Conservation (phyloP, 768 basidiomycete genomes). For the Lactarius quietus region DNA sequence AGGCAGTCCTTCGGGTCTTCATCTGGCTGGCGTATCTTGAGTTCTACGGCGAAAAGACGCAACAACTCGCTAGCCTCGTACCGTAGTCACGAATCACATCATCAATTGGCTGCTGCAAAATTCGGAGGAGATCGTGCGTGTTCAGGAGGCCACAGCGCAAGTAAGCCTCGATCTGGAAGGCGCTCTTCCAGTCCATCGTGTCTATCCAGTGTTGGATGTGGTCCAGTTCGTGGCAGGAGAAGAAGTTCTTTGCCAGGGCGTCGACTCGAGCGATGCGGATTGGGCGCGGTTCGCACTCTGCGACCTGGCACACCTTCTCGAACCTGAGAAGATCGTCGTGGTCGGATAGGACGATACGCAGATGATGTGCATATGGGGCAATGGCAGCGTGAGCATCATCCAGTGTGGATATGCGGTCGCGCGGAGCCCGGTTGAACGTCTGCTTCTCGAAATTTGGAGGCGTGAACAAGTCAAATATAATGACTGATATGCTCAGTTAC, state of each 20-base stretch:
- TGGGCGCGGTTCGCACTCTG: conserved; percentile 38
- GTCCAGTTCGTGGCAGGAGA: conserved; percentile 44
- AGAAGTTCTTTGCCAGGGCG: conserved; percentile 49
- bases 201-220: conserved; percentile 43
- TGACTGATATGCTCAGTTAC: conserved; percentile 5
- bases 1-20: conserved; percentile 47
- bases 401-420: conserved; percentile 56
- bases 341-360: conserved; percentile 59
- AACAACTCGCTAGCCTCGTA: conserved; percentile 46
- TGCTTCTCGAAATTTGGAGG: conserved; percentile 64
- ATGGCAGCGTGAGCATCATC: conserved; percentile 54
- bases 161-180: conserved; percentile 74
- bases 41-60: conserved; percentile 48
- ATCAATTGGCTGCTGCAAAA: conserved; percentile 44
- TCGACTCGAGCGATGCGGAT: conserved; percentile 40
- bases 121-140: conserved; percentile 46
- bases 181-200: conserved; percentile 57
- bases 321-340: conserved; percentile 52
- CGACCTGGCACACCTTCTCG: conserved; percentile 47
- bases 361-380: conserved; percentile 67
- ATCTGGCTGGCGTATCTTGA: conserved; percentile 44
- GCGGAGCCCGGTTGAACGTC: conserved; percentile 53
- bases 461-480: conserved; percentile 26
- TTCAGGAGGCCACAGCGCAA: conserved; percentile 60
- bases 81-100: conserved; percentile 36